Evolutionary conservation across 2,329 filamentous ascomycete genomes (phyloP).

Genomic region (Incumbomyces lentus): DNA sequence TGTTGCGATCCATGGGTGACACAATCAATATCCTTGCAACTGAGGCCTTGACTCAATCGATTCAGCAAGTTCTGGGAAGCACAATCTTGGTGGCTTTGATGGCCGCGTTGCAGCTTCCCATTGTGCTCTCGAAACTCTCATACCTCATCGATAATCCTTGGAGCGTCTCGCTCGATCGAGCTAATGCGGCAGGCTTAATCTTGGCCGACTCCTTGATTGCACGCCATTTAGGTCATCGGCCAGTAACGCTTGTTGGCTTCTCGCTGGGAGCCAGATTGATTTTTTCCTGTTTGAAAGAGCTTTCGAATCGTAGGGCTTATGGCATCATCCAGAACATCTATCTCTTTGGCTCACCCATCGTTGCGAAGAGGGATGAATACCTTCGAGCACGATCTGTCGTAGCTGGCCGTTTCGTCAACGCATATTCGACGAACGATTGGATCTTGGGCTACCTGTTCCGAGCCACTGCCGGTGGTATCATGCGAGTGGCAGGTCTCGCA

Average conservation of each 20-base stretch:
- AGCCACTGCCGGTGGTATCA: conserved; percentile 82
- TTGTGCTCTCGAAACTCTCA: conserved; percentile 83
- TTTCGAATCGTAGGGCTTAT: conserved; percentile 70
- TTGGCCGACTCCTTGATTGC: conserved; percentile 89
- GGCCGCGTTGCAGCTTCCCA: conserved; percentile 83
- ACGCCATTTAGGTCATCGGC: conserved; percentile 78
- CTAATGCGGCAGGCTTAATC: conserved; percentile 79
- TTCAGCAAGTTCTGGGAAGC: conserved; percentile 87
- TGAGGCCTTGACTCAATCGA: conserved; percentile 90
- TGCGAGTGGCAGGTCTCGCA: conserved; percentile 73
- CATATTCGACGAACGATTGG: conserved; percentile 92
- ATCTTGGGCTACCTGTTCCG: conserved; percentile 94
- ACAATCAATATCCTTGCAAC: conserved; percentile 98
- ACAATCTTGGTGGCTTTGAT: conserved; percentile 83
- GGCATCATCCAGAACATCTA: conserved; percentile 92
- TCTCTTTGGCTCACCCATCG: conserved; percentile 82
- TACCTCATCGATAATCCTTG: conserved; percentile 98
- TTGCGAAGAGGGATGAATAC: conserved; percentile 86
- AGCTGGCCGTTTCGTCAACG: conserved; percentile 86
- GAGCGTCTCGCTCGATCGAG: conserved; percentile 89
- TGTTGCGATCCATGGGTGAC: conserved; percentile 94
- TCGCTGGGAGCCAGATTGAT: conserved; percentile 88
- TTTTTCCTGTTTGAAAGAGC: conserved; percentile 78
- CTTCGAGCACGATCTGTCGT: conserved; percentile 71
- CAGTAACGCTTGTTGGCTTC: conserved; percentile 88